These are phyloP conservation scores for Triticum monococcum DNA, from an alignment of 176 grass and related monocot species.

Conservation along the genomic window DNA sequence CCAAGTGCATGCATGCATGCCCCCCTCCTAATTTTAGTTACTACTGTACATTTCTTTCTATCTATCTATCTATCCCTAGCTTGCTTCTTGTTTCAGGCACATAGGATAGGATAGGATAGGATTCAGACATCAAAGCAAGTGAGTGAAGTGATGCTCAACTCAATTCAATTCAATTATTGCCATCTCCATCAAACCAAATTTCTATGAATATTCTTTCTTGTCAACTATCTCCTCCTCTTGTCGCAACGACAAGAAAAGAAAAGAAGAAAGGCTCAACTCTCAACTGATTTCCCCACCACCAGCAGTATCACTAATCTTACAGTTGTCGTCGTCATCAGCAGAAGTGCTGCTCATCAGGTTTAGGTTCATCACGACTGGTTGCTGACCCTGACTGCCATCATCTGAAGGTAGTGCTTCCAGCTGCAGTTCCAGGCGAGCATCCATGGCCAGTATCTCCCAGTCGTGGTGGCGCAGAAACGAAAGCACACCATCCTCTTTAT, in stretches of 20 bases:
- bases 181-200: background rate
- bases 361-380: background rate
- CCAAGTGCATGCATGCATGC: background rate
- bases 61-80: background rate
- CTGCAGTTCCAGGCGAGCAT: constrained; percentile 59
- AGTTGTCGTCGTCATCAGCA: background rate
- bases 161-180: background rate
- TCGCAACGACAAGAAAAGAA: no score
- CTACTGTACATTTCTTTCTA: background rate
- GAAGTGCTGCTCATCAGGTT: constrained; percentile 28
- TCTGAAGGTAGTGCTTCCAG: constrained; percentile 35
- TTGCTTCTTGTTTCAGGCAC: background rate
- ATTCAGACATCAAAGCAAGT: no score
- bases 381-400: constrained; percentile 23
- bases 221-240: no score
- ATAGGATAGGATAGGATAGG: no score
- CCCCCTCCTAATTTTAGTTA: background rate
- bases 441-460: constrained; percentile 78
- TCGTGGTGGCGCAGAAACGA: constrained; percentile 77
- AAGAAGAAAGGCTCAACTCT: constrained; percentile 12
- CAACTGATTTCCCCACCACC: background rate
- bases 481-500: constrained; percentile 61
- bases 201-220: background rate
- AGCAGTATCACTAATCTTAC: background rate
- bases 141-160: no score